Evolutionary conservation across 495 filamentous ascomycete genomes (phyloP).

Genomic region (Arthonia radiata): DNA sequence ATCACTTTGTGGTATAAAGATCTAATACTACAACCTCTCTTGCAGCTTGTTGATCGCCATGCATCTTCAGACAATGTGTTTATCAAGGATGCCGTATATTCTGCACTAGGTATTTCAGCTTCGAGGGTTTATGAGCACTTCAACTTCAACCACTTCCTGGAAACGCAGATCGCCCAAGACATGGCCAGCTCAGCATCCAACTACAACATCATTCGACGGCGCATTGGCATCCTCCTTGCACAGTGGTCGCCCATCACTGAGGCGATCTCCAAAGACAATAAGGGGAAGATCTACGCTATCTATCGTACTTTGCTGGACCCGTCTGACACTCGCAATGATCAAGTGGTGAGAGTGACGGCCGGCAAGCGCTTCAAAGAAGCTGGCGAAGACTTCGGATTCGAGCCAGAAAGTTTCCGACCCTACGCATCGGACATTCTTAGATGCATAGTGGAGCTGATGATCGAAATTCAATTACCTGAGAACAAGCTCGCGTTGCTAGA

Average conservation of each 20-base stretch:
- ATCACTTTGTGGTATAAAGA: slow-evolving; percentile 68
- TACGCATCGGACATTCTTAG: slow-evolving; percentile 44
- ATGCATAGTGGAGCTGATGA: slow-evolving; percentile 45
- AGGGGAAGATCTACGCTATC: slow-evolving; percentile 60
- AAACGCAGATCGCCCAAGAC: slow-evolving; percentile 71
- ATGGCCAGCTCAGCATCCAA: slow-evolving; percentile 38
- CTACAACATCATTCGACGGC: slow-evolving; percentile 66
- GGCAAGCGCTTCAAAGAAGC: slow-evolving; percentile 58
- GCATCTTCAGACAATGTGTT: slow-evolving; percentile 32
- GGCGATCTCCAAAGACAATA: slow-evolving; percentile 34
- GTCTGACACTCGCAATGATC: slow-evolving; percentile 56
- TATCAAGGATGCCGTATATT: slow-evolving; percentile 81
- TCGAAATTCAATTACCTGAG: slow-evolving; percentile 62
- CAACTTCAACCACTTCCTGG: slow-evolving; percentile 42
- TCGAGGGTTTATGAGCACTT: slow-evolving; percentile 39
- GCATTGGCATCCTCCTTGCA: slow-evolving; percentile 66
- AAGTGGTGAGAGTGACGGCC: slow-evolving; percentile 76
- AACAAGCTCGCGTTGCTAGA: slow-evolving; percentile 69
- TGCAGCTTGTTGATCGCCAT: slow-evolving; percentile 14
- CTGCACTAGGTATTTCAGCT: slow-evolving; percentile 67
- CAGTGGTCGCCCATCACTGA: slow-evolving; percentile 82
- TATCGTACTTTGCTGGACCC: slow-evolving; percentile 69
- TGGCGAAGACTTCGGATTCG: slow-evolving; percentile 66
- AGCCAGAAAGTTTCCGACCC: slow-evolving; percentile 39
- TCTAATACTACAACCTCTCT: slow-evolving; percentile 44